Base-by-base conservation (phyloP, 495 filamentous ascomycete genomes). In the Tuber aestivum region DNA sequence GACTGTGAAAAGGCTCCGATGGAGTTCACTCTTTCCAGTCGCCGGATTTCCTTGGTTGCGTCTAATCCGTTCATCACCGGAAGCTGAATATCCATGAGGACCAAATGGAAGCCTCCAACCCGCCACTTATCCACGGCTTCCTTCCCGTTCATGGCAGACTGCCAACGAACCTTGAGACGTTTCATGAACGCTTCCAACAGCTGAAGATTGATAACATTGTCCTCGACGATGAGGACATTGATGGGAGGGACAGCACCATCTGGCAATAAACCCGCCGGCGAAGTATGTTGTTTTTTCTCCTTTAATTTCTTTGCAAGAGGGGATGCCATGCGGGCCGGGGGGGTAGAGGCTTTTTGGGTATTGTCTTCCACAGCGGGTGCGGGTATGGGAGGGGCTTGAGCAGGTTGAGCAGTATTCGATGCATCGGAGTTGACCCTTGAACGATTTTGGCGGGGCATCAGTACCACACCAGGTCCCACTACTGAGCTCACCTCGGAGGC, bases 41-140 rank as follows among this genome's bases (percentile, higher is more conserved):
- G 86, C 76, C 95, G 88, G 70, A 99, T 99, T 86, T 99, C 95
- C 79, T 94, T 94, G 0, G 95, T 98, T n/a, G 95, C 95, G 72
- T 97, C 93, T 73, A 99, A 84, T 1, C 95, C 95, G 80, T 90
- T 97, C 95, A 99, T 99, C 75, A 98, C 92, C 1, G 95, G 95
- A 73, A 99, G 86, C 82, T 99, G 95, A 79, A 99, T 98, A 84
- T 99, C 95, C 95, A 99, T 99, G 74, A 99, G 85, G 41, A 99
- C 95, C 77, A 99, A 85, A 85, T 99, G 95, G 81, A 97, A 99
- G n/a, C 95, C 95, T 42, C 95, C 95, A 21, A 89, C 86, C 21
- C 92, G 89, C 95, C 95, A 99, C 85, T 97, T 97, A 56, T 87
- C 89, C 14, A 98, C 95, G 5, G 95, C 96, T 73, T 97, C 94